A percentile compares a stretch with the other conserved stretches of the same genome.
phyloP scores from a whole-genome alignment of 192 early-diverging fungal genomes.

The Coemansia sp. region DNA sequence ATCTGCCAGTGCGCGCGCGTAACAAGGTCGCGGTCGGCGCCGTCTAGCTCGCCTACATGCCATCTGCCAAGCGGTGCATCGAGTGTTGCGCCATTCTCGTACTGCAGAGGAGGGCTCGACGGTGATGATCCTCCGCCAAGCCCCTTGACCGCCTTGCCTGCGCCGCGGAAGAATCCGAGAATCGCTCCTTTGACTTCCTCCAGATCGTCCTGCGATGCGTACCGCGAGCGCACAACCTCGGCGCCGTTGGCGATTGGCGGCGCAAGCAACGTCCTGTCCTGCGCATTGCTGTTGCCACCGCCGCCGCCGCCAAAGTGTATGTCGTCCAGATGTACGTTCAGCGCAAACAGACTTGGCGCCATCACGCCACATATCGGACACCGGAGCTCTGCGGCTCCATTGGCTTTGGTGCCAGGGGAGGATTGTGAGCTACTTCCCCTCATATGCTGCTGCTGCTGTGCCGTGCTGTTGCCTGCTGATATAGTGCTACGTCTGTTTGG shows the following conservation, averaged over 20 bases:
- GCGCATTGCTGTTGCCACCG: neutral
- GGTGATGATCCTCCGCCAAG: slow-evolving; percentile 3
- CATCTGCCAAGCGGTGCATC: slow-evolving; percentile 1
- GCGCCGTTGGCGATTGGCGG: neutral
- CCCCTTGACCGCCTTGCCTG: slow-evolving; percentile 39
- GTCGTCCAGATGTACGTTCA: slow-evolving; percentile 55
- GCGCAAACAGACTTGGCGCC: slow-evolving; percentile 45
- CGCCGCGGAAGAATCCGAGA: slow-evolving; percentile 45
- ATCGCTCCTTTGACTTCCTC: slow-evolving; percentile 40
- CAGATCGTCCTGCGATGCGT: slow-evolving; percentile 42
- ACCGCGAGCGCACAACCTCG: slow-evolving; percentile 7
- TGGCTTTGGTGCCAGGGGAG: neutral
- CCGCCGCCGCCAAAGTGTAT: slow-evolving; percentile 29
- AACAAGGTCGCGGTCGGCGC: slow-evolving; percentile 26
- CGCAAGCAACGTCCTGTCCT: neutral
- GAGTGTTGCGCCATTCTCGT: neutral
- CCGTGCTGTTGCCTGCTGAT: slow-evolving; percentile 16
- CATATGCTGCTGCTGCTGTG: neutral
- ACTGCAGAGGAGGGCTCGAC: neutral
- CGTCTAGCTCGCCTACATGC: slow-evolving; percentile 19
- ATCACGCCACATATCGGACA: slow-evolving; percentile 56
- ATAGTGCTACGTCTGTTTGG: slow-evolving; percentile 28
- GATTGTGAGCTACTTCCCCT: neutral
- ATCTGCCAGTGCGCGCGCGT: slow-evolving; percentile 43
- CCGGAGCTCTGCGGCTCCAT: slow-evolving; percentile 9